Evolutionary conservation across 768 basidiomycete species (phyloP), one percentile per base, ranked within the genome.

Genomic region (Boletus patriciae): DNA sequence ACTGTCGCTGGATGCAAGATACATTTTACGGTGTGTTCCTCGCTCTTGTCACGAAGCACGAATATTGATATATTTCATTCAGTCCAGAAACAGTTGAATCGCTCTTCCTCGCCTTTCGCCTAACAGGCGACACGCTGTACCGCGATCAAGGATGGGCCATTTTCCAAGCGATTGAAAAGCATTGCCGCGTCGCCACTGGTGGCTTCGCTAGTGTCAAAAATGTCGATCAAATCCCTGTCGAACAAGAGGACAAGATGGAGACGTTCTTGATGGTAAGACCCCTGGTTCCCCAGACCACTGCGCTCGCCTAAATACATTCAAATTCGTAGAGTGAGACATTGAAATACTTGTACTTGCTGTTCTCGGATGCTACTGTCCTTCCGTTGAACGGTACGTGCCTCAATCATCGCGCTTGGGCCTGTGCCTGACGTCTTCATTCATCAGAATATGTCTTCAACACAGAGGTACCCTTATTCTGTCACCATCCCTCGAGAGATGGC

Each of bases 1-100:
- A 10, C 60, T 73, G 6, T 73, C 85, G 1, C 87, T 94, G 60
- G 94, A 96, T 63, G 93, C 93, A 12, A 84, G 94, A 38, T 97
- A 98, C 69, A 97, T 98, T 71, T 84, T 98, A 10, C 85, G 94
- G 83, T 83, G 55, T 25, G 79, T 69, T 51, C 37, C 44, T 40
- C 13, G 16, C 9, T 15, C 43, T 41, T 46, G 19, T 48, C 34
- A 40, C 13, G 43, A 40, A 19, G 11, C 16, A 13, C 21, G 9
- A 21, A 40, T n/a, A 31, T 18, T 48, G 51, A 36, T 19, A 6
- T 51, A 15, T 51, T n/a, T 34, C 34, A 19, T 40, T 9, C 62
- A 88, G 92, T 8, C 95, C 95, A 3, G 95, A 98, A 76, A 98
- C 95, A 2, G 83, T 94, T 25, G 95, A 98, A 70, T 94, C 92